Evolutionary conservation across 768 basidiomycete genomes (phyloP).

Genomic region (Naganishia antarctica): DNA sequence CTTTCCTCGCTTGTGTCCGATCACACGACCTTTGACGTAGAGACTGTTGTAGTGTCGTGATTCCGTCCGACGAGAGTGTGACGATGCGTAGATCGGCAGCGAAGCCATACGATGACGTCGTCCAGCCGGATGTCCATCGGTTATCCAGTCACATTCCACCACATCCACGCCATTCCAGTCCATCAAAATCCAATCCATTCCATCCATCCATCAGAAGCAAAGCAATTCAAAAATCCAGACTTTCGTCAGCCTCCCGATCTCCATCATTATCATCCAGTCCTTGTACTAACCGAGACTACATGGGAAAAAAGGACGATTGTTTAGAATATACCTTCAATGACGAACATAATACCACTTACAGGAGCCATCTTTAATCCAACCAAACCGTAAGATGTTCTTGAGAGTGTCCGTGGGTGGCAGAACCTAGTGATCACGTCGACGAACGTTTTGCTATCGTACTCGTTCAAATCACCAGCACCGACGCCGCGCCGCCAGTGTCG

Average conservation of each 20-base stretch:
- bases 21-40: slow-evolving; percentile 91
- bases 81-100: too few relatives aligned
- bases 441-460: not conserved
- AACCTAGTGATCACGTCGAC: not conserved
- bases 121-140: not conserved
- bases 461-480: slow-evolving; percentile 8
- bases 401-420: slow-evolving; percentile 17
- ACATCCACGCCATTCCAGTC: not conserved
- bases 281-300: slow-evolving; percentile 20
- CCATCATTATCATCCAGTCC: not conserved
- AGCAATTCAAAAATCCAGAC: slow-evolving; percentile 12
- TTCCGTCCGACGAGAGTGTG: too few relatives aligned
- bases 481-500: not conserved
- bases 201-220: slow-evolving; percentile 1
- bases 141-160: not conserved
- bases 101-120: not conserved
- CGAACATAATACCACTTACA: not conserved
- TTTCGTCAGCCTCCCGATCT: not conserved
- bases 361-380: slow-evolving; percentile 22
- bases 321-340: not conserved
- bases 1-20: slow-evolving; percentile 98
- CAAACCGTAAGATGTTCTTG: slow-evolving; percentile 21
- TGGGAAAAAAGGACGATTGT: not conserved
- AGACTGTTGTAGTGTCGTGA: slow-evolving; percentile 64
- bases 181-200: not conserved